These are phyloP conservation scores for Sporothrix variecibatus DNA, from an alignment of 2,329 filamentous ascomycete species.

Conservation along the genomic window DNA sequence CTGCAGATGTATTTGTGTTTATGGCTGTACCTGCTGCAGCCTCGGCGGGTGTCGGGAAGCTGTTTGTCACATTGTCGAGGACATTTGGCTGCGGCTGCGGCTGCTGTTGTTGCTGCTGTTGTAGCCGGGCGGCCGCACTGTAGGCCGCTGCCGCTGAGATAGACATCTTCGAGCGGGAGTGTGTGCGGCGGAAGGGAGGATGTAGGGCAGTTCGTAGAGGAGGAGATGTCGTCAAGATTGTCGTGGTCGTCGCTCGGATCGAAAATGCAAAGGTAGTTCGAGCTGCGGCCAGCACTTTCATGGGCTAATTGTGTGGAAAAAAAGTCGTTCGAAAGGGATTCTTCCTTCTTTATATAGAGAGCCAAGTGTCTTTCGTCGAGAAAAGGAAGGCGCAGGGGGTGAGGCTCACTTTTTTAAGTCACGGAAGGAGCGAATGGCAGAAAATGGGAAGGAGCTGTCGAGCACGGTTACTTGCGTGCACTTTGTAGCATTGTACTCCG, in stretches of 20 bases:
- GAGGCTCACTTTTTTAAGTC: not conserved
- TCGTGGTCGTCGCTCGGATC: not conserved
- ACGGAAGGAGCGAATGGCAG: not conserved
- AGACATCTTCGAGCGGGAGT: slow-evolving; percentile 17
- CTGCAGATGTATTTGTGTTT: not conserved
- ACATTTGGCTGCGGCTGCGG: not conserved
- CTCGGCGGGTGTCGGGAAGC: not conserved
- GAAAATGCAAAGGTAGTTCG: not conserved
- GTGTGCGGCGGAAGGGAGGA: not conserved
- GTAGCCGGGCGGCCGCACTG: slow-evolving; percentile 1
- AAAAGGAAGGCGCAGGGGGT: not conserved
- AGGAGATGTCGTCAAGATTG: not conserved
- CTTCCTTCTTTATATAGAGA: not conserved
- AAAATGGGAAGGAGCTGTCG: slow-evolving; percentile 7
- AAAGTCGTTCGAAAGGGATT: not conserved
- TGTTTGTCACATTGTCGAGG: not conserved
- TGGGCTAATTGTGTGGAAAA: not conserved
- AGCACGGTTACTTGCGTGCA: too few species aligned
- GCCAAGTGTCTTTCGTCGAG: not conserved
- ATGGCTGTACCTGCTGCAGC: not conserved
- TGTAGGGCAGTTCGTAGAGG: not conserved
- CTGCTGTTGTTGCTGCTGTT: slow-evolving; percentile 11
- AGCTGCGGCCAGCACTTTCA: not conserved
- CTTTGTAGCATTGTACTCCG: not conserved
- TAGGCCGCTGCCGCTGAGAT: slow-evolving; percentile 28